Evolutionary conservation across 2,329 filamentous ascomycete species (phyloP).

Genomic region (Nothophoma quercina): DNA sequence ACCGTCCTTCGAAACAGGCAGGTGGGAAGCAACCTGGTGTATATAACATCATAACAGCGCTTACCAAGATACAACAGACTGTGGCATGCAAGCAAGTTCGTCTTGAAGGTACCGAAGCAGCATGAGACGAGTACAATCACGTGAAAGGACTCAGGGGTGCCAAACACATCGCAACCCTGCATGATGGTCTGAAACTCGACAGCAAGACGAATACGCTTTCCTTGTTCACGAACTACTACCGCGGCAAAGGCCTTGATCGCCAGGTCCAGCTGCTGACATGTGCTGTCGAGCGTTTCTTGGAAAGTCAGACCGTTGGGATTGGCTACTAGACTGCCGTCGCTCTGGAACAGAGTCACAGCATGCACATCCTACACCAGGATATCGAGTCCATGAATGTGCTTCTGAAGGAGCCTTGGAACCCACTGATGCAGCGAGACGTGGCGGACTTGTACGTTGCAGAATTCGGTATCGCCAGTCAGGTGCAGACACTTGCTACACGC

Average conservation of each 20-base stretch:
- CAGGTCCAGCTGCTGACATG: background rate
- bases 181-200: background rate
- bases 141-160: conserved; percentile 2
- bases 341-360: background rate
- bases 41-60: background rate
- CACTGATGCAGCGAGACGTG: background rate
- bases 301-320: background rate
- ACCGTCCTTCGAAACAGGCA: background rate
- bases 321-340: background rate
- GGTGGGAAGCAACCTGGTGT: background rate
- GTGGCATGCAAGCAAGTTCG: background rate
- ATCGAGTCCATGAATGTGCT: background rate
- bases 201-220: background rate
- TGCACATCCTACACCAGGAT: conserved; percentile 1
- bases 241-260: background rate
- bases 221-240: background rate
- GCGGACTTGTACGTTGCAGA: background rate
- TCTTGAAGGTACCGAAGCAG: background rate
- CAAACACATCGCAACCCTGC: background rate
- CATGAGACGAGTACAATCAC: conserved; percentile 1
- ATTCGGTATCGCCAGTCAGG: background rate
- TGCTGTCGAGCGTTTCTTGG: background rate
- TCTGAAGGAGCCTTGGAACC: background rate
- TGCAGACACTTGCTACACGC: background rate
- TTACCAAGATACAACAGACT: background rate